Conservation (phyloP, 2,329 filamentous ascomycete species). For the Fonsecaea multimorphosa region DNA sequence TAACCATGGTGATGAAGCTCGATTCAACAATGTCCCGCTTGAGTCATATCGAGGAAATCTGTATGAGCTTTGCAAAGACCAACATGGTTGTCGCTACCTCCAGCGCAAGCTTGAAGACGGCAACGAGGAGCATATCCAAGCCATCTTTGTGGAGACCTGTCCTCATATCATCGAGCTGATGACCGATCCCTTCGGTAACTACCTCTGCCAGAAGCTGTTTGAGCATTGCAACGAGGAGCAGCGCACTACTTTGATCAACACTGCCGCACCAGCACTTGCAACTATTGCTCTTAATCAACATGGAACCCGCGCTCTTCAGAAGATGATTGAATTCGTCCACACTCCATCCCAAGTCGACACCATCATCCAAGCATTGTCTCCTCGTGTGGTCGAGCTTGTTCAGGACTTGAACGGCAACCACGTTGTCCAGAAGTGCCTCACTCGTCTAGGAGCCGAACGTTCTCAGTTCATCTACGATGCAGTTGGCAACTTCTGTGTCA, state of each 20-base stretch:
- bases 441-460: conserved; percentile 82
- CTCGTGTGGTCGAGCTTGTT: conserved; percentile 89
- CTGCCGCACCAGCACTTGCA: conserved; percentile 84
- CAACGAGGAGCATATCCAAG: conserved; percentile 79
- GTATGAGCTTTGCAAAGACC: conserved; percentile 92
- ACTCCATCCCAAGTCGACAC: conserved; percentile 78
- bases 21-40: conserved; percentile 81
- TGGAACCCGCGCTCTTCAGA: conserved; percentile 93
- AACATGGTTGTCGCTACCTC: conserved; percentile 94
- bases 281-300: conserved; percentile 96
- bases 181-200: conserved; percentile 99
- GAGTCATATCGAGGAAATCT: conserved; percentile 83
- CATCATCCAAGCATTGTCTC: conserved; percentile 82
- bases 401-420: conserved; percentile 98
- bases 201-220: conserved; percentile 96
- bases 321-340: conserved; percentile 98
- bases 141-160: conserved; percentile 94
- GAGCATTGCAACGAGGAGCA: conserved; percentile 96
- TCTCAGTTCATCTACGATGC: conserved; percentile 97
- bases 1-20: conserved; percentile 59
- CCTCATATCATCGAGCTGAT: conserved; percentile 95
- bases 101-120: conserved; percentile 97
- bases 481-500: conserved; percentile 83
- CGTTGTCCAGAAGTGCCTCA: conserved; percentile 98
- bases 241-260: conserved; percentile 88